Base-by-base conservation (phyloP, 208 protist genomes). In the Trypanosoma lewisi region DNA sequence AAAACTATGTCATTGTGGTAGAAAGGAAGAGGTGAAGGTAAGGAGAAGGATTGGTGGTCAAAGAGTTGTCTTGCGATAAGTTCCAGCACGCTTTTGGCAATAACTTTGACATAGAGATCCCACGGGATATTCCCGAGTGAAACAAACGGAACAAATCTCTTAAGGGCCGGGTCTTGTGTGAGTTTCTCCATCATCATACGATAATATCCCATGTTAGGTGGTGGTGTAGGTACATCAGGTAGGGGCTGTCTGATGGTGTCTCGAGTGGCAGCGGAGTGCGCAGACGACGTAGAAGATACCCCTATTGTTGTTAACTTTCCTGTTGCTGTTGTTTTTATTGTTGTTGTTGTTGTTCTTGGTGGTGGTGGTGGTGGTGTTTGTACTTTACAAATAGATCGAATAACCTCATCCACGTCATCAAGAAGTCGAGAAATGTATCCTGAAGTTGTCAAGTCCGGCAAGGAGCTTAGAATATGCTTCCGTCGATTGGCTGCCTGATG, bases 1-100 rank as follows among this genome's bases (percentile, higher is more conserved):
- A 82, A 87, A 27, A 75, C 62, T 30, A 93, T 53, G 33, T 89
- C 81, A 62, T 88, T 93, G 12, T 75, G 71, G 39, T 82, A 87
- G 37, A 69, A 37, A 36, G 75, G 83, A 17, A 70, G 67, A 23
- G 81, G 78, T 21, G 70, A 49, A 8, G 80, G 83, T 30, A 90
- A 76, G n/a, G 9, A 25, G 36, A 70, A 21, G 28, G 67, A 31
- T n/a, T n/a, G n/a, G 21, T 1, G n/a, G 9, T 70, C 1, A 55
- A 71, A 54, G 21, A 77, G 60, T 56, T 69, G 57, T 25, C 63
- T 41, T 36, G 70, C 79, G 17, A 88, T 47, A 59, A 77, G 67
- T 37, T 77, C 63, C 12, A 93, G 49, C 8, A 66, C 75, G 12
- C 69, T 59, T 21, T 76, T 63, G 3, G 83, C 82, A 27, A 91